Evolutionary conservation across 768 basidiomycete genomes (phyloP), one percentile per base, ranked within the genome.

Genomic region (Kwoniella heveanensis): DNA sequence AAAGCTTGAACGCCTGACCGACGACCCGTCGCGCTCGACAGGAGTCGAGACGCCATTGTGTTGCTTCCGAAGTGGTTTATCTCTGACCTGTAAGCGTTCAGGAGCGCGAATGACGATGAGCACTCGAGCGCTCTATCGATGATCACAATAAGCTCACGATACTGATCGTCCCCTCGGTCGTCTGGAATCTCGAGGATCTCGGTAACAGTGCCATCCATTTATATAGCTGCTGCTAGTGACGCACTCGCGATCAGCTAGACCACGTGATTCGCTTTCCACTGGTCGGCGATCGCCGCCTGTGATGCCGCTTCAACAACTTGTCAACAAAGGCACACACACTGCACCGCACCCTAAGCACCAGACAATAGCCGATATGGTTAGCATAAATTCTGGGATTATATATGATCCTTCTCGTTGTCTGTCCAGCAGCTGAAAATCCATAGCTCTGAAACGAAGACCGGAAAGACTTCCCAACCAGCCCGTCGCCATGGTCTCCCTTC

Each of bases 401-500:
- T n/a, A n/a, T n/a, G n/a, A n/a, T n/a, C n/a, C n/a, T n/a, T n/a
- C n/a, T n/a, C n/a, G n/a, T n/a, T n/a, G n/a, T n/a, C n/a, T n/a
- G n/a, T n/a, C n/a, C n/a, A n/a, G n/a, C n/a, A n/a, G n/a, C n/a
- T n/a, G n/a, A n/a, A n/a, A n/a, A n/a, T n/a, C n/a, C n/a, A n/a
- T n/a, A n/a, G n/a, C n/a, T n/a, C n/a, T n/a, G n/a, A n/a, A n/a
- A n/a, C n/a, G n/a, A n/a, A n/a, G n/a, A 44, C 39, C 6, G 17
- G 39, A 44, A 10, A 44, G 39, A 17, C 39, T 3, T 9, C 19
- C 39, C 53, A 32, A 5, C 32, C 13, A 32, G n/a, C n/a, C n/a
- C n/a, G n/a, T n/a, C n/a, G 27, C 22, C 8, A 67, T 67, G 66
- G 66, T 67, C 9, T 47, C 57, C 2, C 56, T 67, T 8, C 49